Evolutionary conservation across 2,329 filamentous ascomycete genomes (phyloP), one percentile per base, ranked within the genome.

Genomic region (Phoma sp.): DNA sequence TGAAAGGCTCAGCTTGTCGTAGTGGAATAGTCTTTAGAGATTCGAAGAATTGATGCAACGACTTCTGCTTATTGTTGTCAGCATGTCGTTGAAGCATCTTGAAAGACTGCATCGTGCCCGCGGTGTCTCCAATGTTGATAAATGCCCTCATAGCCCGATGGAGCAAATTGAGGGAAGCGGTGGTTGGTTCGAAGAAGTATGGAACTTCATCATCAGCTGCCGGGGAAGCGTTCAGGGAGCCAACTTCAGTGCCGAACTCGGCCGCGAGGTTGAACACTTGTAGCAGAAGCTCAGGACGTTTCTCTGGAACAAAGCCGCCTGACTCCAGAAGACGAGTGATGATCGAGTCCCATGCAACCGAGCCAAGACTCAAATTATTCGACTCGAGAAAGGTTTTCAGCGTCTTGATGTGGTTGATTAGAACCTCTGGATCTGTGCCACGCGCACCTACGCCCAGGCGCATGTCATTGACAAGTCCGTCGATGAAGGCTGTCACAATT

Each of bases 401-500:
- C 3, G 56, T 58, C 70, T 67, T 63, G 54, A 80, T 58, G 29
- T 69, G 64, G 40, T 64, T 38, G 1, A 79, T 64, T 48, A 74
- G 65, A n/a, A 52, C 64, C 59, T 65, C 72, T 32, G 70, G 72
- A 49, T 58, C 65, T 57, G 62, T 77, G 29, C 77, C 78, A 57
- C 75, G 64, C 29, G 58, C 52, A n/a, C 76, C 77, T 21, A 78
- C 75, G 39, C 79, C 80, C 21, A 79, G 62, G 49, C 77, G 77
- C 37, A 81, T 67, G 12, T 69, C 64, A 55, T 80, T 82, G 36
- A 81, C 65, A 13, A 85, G 67, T 15, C 79, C 81, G 62, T 85
- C 82, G 27, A 85, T 73, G 36, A 85, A 78, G 6, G 82, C 81
- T 46, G 80, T 75, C 24, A 87, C 78, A 10, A 87, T 79, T 69